These are phyloP conservation scores for Lactarius deliciosus DNA, from an alignment of 768 basidiomycete species.

Conservation along the genomic window DNA sequence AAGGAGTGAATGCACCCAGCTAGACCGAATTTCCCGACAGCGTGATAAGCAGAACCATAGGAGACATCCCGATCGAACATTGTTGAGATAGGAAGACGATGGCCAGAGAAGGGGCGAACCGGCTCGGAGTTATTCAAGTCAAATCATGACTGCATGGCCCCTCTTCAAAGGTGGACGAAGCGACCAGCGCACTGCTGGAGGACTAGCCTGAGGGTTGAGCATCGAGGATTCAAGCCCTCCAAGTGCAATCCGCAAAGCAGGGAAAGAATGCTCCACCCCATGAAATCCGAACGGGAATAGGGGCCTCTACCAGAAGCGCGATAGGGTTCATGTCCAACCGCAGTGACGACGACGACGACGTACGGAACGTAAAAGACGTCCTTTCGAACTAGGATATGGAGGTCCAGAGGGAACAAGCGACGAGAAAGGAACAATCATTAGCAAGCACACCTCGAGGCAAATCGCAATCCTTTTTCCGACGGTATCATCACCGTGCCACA, in stretches of 20 bases:
- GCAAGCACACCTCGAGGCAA: no score
- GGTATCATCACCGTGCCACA: no score
- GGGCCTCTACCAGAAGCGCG: not conserved
- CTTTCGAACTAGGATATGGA: not conserved
- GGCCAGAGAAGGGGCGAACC: not conserved
- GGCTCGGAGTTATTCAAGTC: not conserved
- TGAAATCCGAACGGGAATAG: no score
- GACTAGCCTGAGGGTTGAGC: no score
- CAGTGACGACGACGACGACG: not conserved
- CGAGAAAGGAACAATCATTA: not conserved
- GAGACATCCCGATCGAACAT: not conserved
- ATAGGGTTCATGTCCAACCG: not conserved
- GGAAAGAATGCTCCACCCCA: not conserved
- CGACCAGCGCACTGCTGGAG: not conserved
- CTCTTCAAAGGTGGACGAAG: not conserved
- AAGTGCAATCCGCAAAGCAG: not conserved
- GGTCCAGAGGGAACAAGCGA: not conserved
- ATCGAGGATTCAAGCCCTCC: not conserved
- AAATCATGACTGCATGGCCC: not conserved
- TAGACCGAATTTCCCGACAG: not conserved
- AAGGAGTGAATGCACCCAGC: no score
- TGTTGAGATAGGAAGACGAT: not conserved
- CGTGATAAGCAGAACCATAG: not conserved
- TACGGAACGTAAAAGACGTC: not conserved
- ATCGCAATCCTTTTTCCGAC: not conserved